Base-by-base conservation (phyloP, 2,329 filamentous ascomycete species). In the Chaetothyriales sp. region DNA sequence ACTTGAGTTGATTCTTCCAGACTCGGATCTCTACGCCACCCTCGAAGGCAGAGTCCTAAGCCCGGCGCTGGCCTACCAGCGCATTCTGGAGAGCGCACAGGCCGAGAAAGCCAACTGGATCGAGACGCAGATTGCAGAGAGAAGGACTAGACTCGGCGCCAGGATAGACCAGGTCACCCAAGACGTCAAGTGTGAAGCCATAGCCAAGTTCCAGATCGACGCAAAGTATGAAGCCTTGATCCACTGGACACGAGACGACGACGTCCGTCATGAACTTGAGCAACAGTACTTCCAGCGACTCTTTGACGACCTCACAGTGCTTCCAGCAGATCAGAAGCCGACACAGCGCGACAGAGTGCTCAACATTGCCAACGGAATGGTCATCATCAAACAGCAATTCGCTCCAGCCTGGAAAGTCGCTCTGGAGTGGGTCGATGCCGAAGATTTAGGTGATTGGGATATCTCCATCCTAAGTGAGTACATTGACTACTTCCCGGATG, bases 341-440 rank as follows among this genome's bases (percentile, higher is more conserved):
- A 68, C 73, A 18, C 89, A 94, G 66, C 78, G 86, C 22, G 72
- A 80, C 37, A 82, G 85, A 57, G 83, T 95, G 0, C 69, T 85
- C 61, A 83, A 85, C 54, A 72, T 92, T 49, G 89, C 90, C 0
- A 81, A 83, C 56, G 92, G 90, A 55, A 95, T 98, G 86, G 90
- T 98, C 55, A 86, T 95, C 54, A 92, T 98, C 65, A 89, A 90
- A 61, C 89, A 97, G 61, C 86, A 88, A 0, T 95, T 84, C 68
- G 80, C 83, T 57, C 75, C 94, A 15, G 92, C 92, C 0, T 98
- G 94, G 94, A 84, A 88, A 61, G 83, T 95, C 55, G 78, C 85
- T 28, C 74, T 98, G 53, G 87, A 97, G 63, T 97, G 90, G 86
- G 79, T 85, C 59, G 89, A 95, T 66, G 72, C 81, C 44, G 81